phyloP scores from a whole-genome alignment of 192 early-diverging fungal genomes.

The Gigaspora rosea region DNA sequence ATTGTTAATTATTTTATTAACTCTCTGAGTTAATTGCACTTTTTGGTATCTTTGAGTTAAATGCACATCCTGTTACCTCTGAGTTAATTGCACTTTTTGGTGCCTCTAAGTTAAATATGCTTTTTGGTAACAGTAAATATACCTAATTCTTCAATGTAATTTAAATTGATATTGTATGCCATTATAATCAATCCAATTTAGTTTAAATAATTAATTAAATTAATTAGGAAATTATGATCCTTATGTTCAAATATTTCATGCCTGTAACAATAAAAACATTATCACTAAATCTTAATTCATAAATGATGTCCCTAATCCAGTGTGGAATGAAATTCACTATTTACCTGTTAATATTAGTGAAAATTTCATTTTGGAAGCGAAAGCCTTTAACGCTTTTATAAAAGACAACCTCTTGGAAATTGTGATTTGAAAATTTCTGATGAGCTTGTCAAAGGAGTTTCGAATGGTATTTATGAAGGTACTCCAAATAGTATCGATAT shows the following conservation, averaged over 20 bases:
- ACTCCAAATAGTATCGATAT: slow-evolving; percentile 33
- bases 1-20: too few relatives aligned
- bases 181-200: background rate
- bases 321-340: slow-evolving; percentile 91
- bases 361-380: slow-evolving; percentile 47
- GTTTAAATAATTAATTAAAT: background rate
- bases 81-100: too few relatives aligned
- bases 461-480: slow-evolving; percentile 38
- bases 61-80: too few relatives aligned
- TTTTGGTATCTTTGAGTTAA: too few relatives aligned
- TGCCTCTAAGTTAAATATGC: too few relatives aligned
- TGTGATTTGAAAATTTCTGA: slow-evolving; percentile 59
- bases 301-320: slow-evolving; percentile 80
- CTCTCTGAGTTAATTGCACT: too few relatives aligned
- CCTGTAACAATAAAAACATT: slow-evolving; percentile 37
- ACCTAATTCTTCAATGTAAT: background rate
- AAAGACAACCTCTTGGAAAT: slow-evolving; percentile 84
- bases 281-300: slow-evolving; percentile 76
- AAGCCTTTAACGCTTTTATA: slow-evolving; percentile 66
- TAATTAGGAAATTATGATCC: slow-evolving; percentile 84
- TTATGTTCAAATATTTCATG: slow-evolving; percentile 67
- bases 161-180: background rate
- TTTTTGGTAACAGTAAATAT: slow-evolving; percentile 9
- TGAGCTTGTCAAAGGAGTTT: slow-evolving; percentile 57
- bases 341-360: slow-evolving; percentile 80